Conservation (phyloP, 495 filamentous ascomycete genomes). For the Emericellopsis terricola region DNA sequence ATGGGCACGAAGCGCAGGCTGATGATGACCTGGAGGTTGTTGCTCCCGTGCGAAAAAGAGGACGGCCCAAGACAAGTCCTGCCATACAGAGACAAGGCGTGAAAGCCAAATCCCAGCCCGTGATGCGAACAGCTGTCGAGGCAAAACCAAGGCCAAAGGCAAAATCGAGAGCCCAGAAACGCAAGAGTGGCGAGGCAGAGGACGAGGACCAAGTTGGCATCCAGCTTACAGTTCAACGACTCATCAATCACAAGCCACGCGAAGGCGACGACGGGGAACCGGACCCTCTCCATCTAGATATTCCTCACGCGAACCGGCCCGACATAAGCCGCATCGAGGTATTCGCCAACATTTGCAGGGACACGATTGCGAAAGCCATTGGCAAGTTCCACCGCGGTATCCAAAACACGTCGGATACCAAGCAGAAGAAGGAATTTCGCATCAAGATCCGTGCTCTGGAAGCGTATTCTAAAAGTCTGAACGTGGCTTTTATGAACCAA, state of each 20-base stretch:
- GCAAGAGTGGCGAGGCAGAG: slow-evolving; percentile 3
- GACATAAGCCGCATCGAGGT: slow-evolving; percentile 57
- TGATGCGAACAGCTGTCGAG: neutral
- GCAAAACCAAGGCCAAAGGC: neutral
- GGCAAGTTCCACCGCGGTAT: slow-evolving; percentile 23
- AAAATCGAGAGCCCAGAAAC: slow-evolving; percentile 6
- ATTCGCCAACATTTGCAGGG: slow-evolving; percentile 48
- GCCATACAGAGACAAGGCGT: slow-evolving; percentile 1
- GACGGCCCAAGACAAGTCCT: neutral
- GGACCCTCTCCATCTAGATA: slow-evolving; percentile 20
- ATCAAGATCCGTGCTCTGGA: slow-evolving; percentile 47
- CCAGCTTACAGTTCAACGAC: slow-evolving; percentile 27
- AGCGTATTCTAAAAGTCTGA: slow-evolving; percentile 48
- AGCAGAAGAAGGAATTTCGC: slow-evolving; percentile 31
- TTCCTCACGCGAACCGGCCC: slow-evolving; percentile 34
- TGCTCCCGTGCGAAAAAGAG: neutral
- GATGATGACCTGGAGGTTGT: neutral
- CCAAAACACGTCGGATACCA: slow-evolving; percentile 17
- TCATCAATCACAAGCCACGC: slow-evolving; percentile 14
- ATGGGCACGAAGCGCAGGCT: neutral
- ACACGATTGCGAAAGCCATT: slow-evolving; percentile 37
- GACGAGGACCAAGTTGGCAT: slow-evolving; percentile 13
- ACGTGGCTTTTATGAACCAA: slow-evolving; percentile 41
- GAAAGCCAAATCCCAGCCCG: slow-evolving; percentile 3
- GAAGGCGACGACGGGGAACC: slow-evolving; percentile 13